A percentile compares a stretch with the other conserved stretches of the same genome.
These are phyloP conservation scores for Kalmusia sp. DNA, from an alignment of 2,329 filamentous ascomycete species.

Conservation along the genomic window DNA sequence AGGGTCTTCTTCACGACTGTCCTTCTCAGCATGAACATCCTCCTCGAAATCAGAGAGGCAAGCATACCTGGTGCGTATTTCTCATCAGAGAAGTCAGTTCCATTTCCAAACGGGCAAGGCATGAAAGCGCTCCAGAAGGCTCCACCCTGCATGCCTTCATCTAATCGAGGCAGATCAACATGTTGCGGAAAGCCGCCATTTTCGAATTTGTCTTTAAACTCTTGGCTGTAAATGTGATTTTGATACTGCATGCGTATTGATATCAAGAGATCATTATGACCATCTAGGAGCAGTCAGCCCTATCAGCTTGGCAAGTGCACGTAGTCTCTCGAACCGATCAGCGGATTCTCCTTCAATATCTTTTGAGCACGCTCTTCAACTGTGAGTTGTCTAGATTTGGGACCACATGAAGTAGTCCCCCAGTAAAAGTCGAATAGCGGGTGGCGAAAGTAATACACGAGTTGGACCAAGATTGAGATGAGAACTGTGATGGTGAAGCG, in stretches of 20 bases:
- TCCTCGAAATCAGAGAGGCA: background rate
- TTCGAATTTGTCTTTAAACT: conserved; percentile 78
- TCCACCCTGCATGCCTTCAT: conserved; percentile 75
- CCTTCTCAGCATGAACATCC: conserved; percentile 13
- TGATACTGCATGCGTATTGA: conserved; percentile 69
- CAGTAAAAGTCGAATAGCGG: background rate
- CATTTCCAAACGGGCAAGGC: conserved; percentile 70
- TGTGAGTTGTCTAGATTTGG: conserved; percentile 14
- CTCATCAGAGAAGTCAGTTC: conserved; percentile 74
- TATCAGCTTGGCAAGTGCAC: background rate
- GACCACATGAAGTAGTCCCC: background rate
- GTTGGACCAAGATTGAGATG: conserved; percentile 5
- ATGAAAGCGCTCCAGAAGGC: conserved; percentile 94
- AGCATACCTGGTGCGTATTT: conserved; percentile 71
- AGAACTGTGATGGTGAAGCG: conserved; percentile 16
- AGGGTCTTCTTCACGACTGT: conserved; percentile 71
- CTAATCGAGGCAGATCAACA: conserved; percentile 80
- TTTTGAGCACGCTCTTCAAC: conserved; percentile 41
- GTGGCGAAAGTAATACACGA: background rate
- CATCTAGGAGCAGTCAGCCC: conserved; percentile 64
- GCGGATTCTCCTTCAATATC: conserved; percentile 47
- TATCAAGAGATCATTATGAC: conserved; percentile 87
- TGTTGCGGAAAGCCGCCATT: conserved; percentile 72
- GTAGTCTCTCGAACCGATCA: conserved; percentile 45
- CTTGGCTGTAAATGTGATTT: conserved; percentile 78